A percentile compares a stretch with the other conserved stretches of the same genome.
Evolutionary conservation across 768 basidiomycete genomes (phyloP).

Genomic region (Lactifluus subvellereus): DNA sequence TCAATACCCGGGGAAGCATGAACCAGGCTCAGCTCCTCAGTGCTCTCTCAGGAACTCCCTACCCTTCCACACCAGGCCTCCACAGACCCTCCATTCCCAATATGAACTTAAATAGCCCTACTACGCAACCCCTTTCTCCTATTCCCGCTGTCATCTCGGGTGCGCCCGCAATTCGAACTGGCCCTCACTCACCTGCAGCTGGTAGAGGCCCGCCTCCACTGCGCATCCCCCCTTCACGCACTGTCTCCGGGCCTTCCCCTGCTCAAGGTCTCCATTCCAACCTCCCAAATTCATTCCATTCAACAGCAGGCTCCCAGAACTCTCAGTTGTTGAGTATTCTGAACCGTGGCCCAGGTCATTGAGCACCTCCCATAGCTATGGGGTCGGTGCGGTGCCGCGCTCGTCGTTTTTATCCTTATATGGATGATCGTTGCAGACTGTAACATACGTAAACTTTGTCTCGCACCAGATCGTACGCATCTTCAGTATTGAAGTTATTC

Average conservation of each 20-base stretch:
- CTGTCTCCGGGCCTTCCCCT: background rate
- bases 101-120: conserved; percentile 2
- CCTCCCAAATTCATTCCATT: conserved; percentile 1
- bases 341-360: conserved; percentile 19
- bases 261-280: background rate
- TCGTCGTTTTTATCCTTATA: conserved; percentile 16
- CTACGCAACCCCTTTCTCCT: background rate
- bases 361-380: conserved; percentile 2
- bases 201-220: conserved; percentile 14
- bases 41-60: conserved; percentile 37
- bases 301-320: background rate
- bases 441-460: conserved; percentile 19
- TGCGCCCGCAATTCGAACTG: conserved; percentile 9
- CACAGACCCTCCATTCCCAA: conserved; percentile 8
- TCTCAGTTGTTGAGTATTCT: conserved; percentile 16
- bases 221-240: conserved; percentile 11
- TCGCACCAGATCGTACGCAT: conserved; percentile 16
- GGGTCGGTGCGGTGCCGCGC: background rate
- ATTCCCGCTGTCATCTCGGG: conserved; percentile 14
- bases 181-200: conserved; percentile 14
- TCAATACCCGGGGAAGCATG: conserved; percentile 40
- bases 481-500: conserved; percentile 19
- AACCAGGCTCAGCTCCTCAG: conserved; percentile 46
- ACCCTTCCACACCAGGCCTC: conserved; percentile 14
- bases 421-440: conserved; percentile 19